Evolutionary conservation across 1,284 basidiomycete genomes (phyloP), one percentile per base, ranked within the genome.

Genomic region (Porogramme epimiltina): DNA sequence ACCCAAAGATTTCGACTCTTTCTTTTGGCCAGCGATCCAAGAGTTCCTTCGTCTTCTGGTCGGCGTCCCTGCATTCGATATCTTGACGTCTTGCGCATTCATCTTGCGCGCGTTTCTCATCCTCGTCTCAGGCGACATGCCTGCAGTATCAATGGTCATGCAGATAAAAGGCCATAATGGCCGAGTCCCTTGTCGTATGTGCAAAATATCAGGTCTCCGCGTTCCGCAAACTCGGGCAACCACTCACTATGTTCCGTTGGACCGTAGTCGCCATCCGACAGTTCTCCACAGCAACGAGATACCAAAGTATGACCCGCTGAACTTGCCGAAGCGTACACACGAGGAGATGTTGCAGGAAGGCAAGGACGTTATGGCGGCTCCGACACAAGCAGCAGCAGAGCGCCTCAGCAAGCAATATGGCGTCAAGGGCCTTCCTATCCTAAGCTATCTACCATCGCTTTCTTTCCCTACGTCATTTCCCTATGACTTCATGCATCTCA

Each of bases 401-500:
- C 31, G 51, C 0, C 62, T 71, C 0, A 55, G 74, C 4, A 71
- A 67, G 44, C 5, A 49, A 6, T 75, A 66, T 45, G 73, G 77
- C 4, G 71, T 80, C 55, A 79, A 78, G 36, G 74, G 72, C 0
- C 45, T 69, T 0, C 67, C 73, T 0, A 15, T 74, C 0, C 66
- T 78, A 3, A 56, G 54, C 6, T 38, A 43, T 38, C 59, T 80
- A 3, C 49, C 57, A 0, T 77, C 73, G 0, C 55, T 80, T 0
- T 55, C 54, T 1, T 75, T 77, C 42, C 74, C 76, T 0, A 0
- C 22, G 0, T 77, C 72, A 0, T 78, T 78, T 45, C 75, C 73
- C 0, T 71, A 69, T 49, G 72, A 79, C 52, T 76, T 78, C 57
- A 80, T 79, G 77, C 76, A 80, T 47, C 65, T 78, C 0, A 61